phyloP scores from a whole-genome alignment of 2,329 filamentous ascomycete species.

The Alternaria infectoria region DNA sequence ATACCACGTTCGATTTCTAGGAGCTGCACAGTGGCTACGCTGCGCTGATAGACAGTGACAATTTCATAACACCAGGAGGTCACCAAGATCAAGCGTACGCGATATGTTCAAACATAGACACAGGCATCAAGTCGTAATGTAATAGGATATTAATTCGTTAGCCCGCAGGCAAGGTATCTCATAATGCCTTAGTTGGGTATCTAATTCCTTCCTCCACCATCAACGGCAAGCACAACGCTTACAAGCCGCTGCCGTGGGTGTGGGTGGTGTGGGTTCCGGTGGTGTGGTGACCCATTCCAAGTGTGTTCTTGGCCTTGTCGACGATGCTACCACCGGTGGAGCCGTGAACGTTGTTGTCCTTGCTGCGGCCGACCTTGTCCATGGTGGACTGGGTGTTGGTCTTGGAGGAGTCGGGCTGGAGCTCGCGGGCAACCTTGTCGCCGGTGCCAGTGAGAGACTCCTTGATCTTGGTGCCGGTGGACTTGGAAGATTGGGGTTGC shows the following conservation, averaged over 20 bases:
- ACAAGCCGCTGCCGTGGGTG: conserved; percentile 1
- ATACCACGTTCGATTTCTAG: background rate
- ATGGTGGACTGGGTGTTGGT: conserved; percentile 57
- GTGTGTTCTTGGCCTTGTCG: conserved; percentile 57
- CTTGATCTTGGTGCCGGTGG: conserved; percentile 64
- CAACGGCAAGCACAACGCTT: background rate
- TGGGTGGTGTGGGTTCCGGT: conserved; percentile 19
- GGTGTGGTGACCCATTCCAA: conserved; percentile 54
- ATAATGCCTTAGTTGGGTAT: conserved; percentile 10
- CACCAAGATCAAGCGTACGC: background rate
- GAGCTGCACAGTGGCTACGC: background rate
- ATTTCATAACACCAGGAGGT: background rate
- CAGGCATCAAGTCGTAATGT: background rate
- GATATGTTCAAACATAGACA: background rate
- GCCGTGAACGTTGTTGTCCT: conserved; percentile 49
- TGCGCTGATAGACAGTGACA: background rate
- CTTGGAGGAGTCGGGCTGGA: conserved; percentile 58
- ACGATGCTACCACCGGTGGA: conserved; percentile 48
- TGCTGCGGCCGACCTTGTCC: conserved; percentile 49
- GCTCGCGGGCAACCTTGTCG: conserved; percentile 59
- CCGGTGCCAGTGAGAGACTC: conserved; percentile 62
- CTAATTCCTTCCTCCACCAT: background rate
- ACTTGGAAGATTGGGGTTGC: conserved; percentile 67
- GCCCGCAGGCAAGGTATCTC: conserved; percentile 30
- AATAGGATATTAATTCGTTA: conserved; percentile 13